Conservation (phyloP, 305 asterid species). For the Plantago coronopus region DNA sequence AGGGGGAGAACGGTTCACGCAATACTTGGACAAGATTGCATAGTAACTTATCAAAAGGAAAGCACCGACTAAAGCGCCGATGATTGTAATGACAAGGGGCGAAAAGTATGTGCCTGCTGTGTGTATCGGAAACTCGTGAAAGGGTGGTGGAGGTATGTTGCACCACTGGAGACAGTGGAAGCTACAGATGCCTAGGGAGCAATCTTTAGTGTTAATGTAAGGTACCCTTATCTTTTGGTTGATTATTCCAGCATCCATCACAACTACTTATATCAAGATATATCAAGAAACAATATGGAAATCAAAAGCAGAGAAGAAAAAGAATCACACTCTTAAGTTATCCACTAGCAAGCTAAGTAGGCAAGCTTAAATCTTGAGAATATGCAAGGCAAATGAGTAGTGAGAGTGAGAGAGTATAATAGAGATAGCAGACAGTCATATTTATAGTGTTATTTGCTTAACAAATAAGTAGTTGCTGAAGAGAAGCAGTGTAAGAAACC, state of each 20-base stretch:
- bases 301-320: too few relatives aligned
- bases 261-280: not conserved
- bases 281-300: not conserved
- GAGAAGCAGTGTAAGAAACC: constrained; percentile 4
- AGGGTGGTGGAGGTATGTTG: constrained; percentile 12
- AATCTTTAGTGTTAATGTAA: constrained; percentile 10
- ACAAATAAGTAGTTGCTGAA: not conserved
- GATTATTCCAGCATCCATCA: constrained; percentile 3
- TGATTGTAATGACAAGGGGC: constrained; percentile 10
- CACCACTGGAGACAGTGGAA: constrained; percentile 12
- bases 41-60: constrained; percentile 8
- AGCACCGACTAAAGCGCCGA: constrained; percentile 10
- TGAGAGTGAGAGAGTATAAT: too few relatives aligned
- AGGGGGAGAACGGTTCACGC: not conserved
- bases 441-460: constrained; percentile 7
- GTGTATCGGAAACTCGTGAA: not conserved
- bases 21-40: constrained; percentile 7
- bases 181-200: constrained; percentile 14
- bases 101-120: not conserved
- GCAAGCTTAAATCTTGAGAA: too few relatives aligned
- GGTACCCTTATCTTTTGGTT: constrained; percentile 10
- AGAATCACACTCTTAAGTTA: too few relatives aligned
- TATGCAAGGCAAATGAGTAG: too few relatives aligned
- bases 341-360: too few relatives aligned
- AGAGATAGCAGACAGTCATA: not conserved